Base-by-base conservation (phyloP, 1,284 basidiomycete genomes). In the Flammula alnicola region DNA sequence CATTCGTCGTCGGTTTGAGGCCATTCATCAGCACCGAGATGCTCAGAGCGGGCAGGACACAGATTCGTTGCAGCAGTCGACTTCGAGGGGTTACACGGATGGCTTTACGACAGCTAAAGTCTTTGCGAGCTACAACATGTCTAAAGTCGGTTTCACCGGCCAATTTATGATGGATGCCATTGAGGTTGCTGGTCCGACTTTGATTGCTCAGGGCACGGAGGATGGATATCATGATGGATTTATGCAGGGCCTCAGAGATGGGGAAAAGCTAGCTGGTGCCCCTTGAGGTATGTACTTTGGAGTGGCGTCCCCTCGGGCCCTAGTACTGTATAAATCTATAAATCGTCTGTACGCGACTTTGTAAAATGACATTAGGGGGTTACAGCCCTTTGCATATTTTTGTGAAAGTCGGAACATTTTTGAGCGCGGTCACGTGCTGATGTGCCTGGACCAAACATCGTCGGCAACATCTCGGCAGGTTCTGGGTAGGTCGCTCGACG, bases 101-200 rank as follows among this genome's bases (percentile, higher is more conserved):
- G 88, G 88, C 1, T 82, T 79, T 60, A 65, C 74, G 12, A 80
- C 84, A 0, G 83, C 83, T 4, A 78, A 78, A 61, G 73, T 77
- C 11, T 89, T 91, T 62, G 83, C 83, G 3, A 64, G 71, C 22
- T 69, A 76, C 45, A 72, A 72, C 26, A 71, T 74, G 58, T 86
- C 84, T 20, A 79, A 76, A 56, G 74, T 91, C 0, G 87, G 86
- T 2, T 90, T 89, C 64, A 67, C 66, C 8, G 78, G 74, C 7
- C 87, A 91, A 60, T 88, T 81, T 62, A 77, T 87, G 20, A 51
- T 38, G 19, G 83, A 88, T 56, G 75, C 70, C 35, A 61, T 81
- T 25, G 55, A 58, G 9, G 64, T 59, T 17, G 67, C 76, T 35
- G 74, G 75, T 2, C 63, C 66, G 3, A 49, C 35, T 17, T 62